Conservation (phyloP, 2,329 filamentous ascomycete species). For the Akanthomyces dipterigenus region DNA sequence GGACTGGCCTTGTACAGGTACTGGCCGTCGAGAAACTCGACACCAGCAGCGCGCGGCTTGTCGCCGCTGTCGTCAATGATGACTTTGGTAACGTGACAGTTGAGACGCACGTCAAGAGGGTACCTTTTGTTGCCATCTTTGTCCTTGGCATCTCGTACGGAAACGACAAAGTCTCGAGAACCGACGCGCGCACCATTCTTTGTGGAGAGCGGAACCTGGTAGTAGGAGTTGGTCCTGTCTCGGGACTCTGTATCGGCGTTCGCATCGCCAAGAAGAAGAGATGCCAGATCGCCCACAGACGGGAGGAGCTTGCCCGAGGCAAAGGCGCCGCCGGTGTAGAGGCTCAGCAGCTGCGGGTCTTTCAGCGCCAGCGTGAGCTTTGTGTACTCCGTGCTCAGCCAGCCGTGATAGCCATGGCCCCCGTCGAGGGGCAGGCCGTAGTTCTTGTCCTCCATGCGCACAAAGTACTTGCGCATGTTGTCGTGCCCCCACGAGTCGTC, state of each 20-base stretch:
- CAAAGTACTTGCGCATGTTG: constrained; percentile 53
- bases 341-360: constrained; percentile 46
- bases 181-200: constrained; percentile 42
- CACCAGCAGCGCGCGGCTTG: constrained; percentile 37
- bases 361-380: constrained; percentile 43
- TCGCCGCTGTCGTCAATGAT: constrained; percentile 31
- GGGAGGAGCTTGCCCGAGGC: constrained; percentile 31
- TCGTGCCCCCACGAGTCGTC: constrained; percentile 47
- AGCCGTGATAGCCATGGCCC: constrained; percentile 53
- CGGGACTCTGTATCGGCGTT: constrained; percentile 38
- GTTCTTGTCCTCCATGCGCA: constrained; percentile 44
- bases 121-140: constrained; percentile 45
- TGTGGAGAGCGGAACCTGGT: constrained; percentile 50
- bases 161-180: constrained; percentile 46
- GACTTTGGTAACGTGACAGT: constrained; percentile 39
- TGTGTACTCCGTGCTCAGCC: constrained; percentile 45
- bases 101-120: constrained; percentile 47
- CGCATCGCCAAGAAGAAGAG: constrained; percentile 41
- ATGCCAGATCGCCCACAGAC: constrained; percentile 28
- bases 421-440: constrained; percentile 36
- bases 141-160: constrained; percentile 41
- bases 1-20: constrained; percentile 41
- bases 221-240: constrained; percentile 40
- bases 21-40: constrained; percentile 42
- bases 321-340: constrained; percentile 43